Evolutionary conservation across 768 basidiomycete species (phyloP).

Genomic region (Serendipita indica): DNA sequence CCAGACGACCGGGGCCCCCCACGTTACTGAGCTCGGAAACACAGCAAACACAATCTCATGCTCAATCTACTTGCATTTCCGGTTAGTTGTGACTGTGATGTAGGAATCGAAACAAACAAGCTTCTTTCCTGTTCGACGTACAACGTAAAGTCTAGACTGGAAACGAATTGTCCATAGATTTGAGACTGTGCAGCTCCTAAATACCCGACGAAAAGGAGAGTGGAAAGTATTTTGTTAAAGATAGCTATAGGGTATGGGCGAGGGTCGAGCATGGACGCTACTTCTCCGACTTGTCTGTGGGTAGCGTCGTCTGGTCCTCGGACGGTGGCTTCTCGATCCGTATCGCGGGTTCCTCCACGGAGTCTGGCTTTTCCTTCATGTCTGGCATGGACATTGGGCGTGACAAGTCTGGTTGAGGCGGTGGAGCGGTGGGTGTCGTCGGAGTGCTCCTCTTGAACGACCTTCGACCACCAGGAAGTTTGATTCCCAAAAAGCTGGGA

Average conservation of each 20-base stretch:
- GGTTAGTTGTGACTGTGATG: not conserved
- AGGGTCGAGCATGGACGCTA: too few relatives aligned
- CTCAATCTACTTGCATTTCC: too few relatives aligned
- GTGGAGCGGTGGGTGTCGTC: not conserved
- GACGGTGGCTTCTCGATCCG: too few relatives aligned
- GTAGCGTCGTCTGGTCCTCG: too few relatives aligned
- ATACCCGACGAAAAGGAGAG: not conserved
- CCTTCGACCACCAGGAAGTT: not conserved
- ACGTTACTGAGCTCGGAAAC: not conserved
- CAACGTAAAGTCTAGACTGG: not conserved
- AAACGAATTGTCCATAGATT: not conserved
- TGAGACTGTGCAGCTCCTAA: too few relatives aligned
- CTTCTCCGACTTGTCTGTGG: too few relatives aligned
- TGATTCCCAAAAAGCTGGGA: not conserved
- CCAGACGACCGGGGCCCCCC: not conserved
- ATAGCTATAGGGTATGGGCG: too few relatives aligned
- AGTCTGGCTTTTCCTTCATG: not conserved
- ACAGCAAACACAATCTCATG: not conserved
- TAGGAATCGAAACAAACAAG: not conserved
- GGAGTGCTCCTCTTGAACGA: slow-evolving; percentile 1
- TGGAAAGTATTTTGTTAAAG: not conserved
- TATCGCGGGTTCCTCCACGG: not conserved
- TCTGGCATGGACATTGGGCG: slow-evolving; percentile 5
- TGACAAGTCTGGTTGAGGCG: not conserved
- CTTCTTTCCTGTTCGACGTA: not conserved